Conservation (phyloP, 202 grass and related monocot genomes). For the Carex arenaria region DNA sequence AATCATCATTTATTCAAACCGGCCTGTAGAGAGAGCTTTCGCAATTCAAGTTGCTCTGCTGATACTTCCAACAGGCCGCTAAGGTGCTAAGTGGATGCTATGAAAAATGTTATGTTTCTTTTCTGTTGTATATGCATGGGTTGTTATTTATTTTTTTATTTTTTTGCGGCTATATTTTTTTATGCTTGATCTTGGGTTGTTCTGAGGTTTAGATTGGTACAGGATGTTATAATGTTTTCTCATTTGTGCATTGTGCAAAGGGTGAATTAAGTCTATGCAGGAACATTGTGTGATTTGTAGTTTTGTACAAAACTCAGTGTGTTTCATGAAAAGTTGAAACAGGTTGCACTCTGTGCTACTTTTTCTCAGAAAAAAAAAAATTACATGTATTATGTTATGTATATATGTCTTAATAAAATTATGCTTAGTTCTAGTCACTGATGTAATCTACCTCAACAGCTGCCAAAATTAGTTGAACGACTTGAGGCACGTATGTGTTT, state of each 20-base stretch:
- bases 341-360: neutral
- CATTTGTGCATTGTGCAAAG: neutral
- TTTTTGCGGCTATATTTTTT: neutral
- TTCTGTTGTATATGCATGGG: neutral
- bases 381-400: neutral
- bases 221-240: neutral
- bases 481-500: constrained; percentile 37
- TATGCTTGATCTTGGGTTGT: neutral
- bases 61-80: neutral
- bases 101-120: neutral
- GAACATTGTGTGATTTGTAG: neutral
- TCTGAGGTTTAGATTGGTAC: neutral
- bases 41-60: neutral
- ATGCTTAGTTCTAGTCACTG: neutral
- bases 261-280: neutral
- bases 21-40: neutral
- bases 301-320: neutral
- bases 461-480: constrained; percentile 26
- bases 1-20: neutral
- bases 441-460: constrained; percentile 38
- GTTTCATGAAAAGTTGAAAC: neutral
- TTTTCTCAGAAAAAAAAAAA: neutral
- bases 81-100: neutral
- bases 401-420: neutral
- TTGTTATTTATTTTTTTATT: neutral